phyloP scores from a whole-genome alignment of 2,329 filamentous ascomycete species.

The Arthroderma sp. region DNA sequence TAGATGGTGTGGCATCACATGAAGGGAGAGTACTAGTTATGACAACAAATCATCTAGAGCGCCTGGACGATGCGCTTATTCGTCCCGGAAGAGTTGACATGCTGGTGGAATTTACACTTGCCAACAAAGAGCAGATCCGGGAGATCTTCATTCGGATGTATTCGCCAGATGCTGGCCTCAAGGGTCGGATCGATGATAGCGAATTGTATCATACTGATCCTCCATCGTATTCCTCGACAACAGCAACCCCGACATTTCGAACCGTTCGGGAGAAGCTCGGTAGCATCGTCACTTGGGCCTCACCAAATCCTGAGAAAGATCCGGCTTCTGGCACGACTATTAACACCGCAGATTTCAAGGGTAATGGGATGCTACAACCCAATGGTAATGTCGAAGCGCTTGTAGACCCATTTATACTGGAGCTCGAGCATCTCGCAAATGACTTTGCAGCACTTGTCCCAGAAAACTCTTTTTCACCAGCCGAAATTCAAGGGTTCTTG shows the following conservation, averaged over 20 bases:
- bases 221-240: not conserved
- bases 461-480: constrained; percentile 36
- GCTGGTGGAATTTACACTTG: constrained; percentile 20
- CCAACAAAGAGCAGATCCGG: constrained; percentile 13
- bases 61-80: constrained; percentile 51
- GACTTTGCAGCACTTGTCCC: constrained; percentile 35
- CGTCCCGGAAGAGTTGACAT: constrained; percentile 55
- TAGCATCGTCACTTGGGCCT: not conserved
- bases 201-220: not conserved
- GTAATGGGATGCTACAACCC: not conserved
- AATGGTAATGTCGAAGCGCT: not conserved
- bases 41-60: constrained; percentile 56
- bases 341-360: not conserved
- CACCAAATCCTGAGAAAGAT: not conserved
- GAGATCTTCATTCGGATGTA: constrained; percentile 19
- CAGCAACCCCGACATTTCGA: not conserved
- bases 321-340: not conserved
- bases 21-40: constrained; percentile 61
- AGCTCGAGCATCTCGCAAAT: constrained; percentile 28
- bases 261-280: not conserved
- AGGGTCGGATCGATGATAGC: not conserved
- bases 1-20: constrained; percentile 56
- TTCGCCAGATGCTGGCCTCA: constrained; percentile 6
- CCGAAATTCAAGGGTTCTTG: constrained; percentile 42
- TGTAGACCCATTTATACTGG: constrained; percentile 2